Conservation (phyloP, 805 yeast genomes). For the Clavispora carvajalis region DNA sequence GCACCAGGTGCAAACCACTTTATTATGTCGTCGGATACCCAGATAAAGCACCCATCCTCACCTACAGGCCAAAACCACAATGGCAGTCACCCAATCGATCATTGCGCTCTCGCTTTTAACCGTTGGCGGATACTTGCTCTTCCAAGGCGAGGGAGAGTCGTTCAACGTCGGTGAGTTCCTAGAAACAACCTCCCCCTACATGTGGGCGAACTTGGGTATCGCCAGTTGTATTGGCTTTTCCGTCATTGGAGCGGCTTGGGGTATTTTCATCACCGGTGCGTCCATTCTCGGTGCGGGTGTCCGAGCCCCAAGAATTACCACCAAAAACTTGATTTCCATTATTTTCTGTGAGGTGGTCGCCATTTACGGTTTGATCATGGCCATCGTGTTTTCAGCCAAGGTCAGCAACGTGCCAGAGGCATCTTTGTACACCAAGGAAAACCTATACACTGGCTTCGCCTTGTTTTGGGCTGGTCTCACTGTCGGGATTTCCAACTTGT, state of each 20-base stretch:
- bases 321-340: conserved; percentile 92
- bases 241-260: conserved; percentile 99
- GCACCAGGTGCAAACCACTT: neutral
- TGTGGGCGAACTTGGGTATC: conserved; percentile 95
- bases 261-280: conserved; percentile 92
- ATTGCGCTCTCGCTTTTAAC: conserved; percentile 29
- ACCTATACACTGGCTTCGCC: conserved; percentile 90
- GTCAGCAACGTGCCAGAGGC: conserved; percentile 60
- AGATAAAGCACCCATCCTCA: neutral
- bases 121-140: conserved; percentile 59
- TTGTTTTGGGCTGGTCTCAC: conserved; percentile 98
- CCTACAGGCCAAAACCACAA: conserved; percentile 3
- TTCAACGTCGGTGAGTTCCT: conserved; percentile 90
- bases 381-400: conserved; percentile 93
- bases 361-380: conserved; percentile 94
- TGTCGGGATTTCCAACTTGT: conserved; percentile 86
- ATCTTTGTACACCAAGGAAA: conserved; percentile 70
- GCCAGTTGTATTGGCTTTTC: conserved; percentile 87
- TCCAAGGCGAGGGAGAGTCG: conserved; percentile 87
- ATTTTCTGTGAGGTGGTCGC: conserved; percentile 99
- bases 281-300: conserved; percentile 97
- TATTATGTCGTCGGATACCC: conserved; percentile 9
- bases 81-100: conserved; percentile 21
- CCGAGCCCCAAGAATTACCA: conserved; percentile 93
- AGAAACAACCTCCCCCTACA: conserved; percentile 81